Percentiles rank a stretch among this genome's conserved stretches.
phyloP scores from a whole-genome alignment of 495 filamentous ascomycete genomes.

The Wilcoxina mikolae region DNA sequence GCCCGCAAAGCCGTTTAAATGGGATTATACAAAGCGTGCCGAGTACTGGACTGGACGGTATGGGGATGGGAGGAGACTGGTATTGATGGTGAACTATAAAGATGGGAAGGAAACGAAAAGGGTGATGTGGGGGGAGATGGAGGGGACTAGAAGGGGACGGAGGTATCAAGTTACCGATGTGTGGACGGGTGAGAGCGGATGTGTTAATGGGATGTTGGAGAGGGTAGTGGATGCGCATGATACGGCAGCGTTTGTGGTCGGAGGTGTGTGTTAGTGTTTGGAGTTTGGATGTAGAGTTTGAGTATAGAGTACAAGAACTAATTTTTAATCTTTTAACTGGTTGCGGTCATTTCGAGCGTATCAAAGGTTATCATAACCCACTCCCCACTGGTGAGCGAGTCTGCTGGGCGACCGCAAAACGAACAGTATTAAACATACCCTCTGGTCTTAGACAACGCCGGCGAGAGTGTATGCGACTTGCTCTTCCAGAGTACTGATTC shows the following conservation, averaged over 20 bases:
- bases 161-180: slow-evolving; percentile 12
- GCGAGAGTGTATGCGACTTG: too few relatives aligned
- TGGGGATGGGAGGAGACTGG: slow-evolving; percentile 19
- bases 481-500: too few relatives aligned
- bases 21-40: slow-evolving; percentile 43
- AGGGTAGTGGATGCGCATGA: slow-evolving; percentile 12
- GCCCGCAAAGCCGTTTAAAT: slow-evolving; percentile 50
- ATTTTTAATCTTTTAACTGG: too few relatives aligned
- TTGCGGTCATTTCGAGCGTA: too few relatives aligned
- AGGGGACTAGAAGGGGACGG: slow-evolving; percentile 4
- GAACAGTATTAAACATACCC: too few relatives aligned
- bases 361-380: too few relatives aligned
- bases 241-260: slow-evolving; percentile 10
- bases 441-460: too few relatives aligned
- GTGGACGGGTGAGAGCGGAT: slow-evolving; percentile 12
- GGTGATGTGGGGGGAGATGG: slow-evolving; percentile 13
- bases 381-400: too few relatives aligned
- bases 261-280: slow-evolving; percentile 3
- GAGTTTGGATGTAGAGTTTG: background rate
- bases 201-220: slow-evolving; percentile 2
- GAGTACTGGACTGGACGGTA: slow-evolving; percentile 47
- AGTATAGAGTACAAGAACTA: too few relatives aligned
- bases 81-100: slow-evolving; percentile 18
- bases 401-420: too few relatives aligned
- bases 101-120: slow-evolving; percentile 1